These are phyloP conservation scores for Clitoria ternatea DNA, from an alignment of 306 rosid species.

Conservation along the genomic window DNA sequence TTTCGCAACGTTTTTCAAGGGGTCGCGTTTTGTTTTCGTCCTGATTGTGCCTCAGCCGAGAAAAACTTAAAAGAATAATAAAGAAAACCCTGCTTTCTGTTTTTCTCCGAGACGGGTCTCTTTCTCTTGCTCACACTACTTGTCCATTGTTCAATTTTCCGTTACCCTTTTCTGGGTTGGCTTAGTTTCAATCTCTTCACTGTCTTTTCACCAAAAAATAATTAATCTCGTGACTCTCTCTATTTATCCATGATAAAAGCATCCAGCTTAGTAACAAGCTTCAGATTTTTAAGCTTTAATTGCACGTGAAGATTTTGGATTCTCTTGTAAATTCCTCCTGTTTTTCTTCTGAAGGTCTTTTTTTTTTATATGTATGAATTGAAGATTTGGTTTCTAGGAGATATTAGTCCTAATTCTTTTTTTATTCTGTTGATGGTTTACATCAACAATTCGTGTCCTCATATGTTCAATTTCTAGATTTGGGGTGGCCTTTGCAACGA, in stretches of 20 bases:
- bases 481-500: constrained; percentile 1
- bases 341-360: constrained; percentile 1
- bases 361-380: not conserved
- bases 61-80: no score
- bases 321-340: constrained; percentile 8
- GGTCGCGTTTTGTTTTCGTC: constrained; percentile 24
- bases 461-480: not conserved
- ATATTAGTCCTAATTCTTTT: constrained; percentile 2
- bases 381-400: not conserved
- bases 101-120: constrained; percentile 23
- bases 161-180: constrained; percentile 21
- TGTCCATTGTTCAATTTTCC: constrained; percentile 30
- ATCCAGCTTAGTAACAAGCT: constrained; percentile 15
- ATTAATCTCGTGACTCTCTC: no score
- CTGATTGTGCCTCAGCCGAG: constrained; percentile 5
- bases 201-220: no score
- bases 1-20: constrained; percentile 19
- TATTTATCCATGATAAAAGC: not conserved
- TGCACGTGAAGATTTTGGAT: constrained; percentile 2
- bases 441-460: constrained; percentile 21
- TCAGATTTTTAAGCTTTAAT: constrained; percentile 4
- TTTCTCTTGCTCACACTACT: constrained; percentile 17
- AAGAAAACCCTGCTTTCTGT: constrained; percentile 8
- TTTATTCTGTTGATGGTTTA: constrained; percentile 6
- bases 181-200: constrained; percentile 1